Conservation (phyloP, 169 alveolate species). For the Theileria luwenshuni region DNA sequence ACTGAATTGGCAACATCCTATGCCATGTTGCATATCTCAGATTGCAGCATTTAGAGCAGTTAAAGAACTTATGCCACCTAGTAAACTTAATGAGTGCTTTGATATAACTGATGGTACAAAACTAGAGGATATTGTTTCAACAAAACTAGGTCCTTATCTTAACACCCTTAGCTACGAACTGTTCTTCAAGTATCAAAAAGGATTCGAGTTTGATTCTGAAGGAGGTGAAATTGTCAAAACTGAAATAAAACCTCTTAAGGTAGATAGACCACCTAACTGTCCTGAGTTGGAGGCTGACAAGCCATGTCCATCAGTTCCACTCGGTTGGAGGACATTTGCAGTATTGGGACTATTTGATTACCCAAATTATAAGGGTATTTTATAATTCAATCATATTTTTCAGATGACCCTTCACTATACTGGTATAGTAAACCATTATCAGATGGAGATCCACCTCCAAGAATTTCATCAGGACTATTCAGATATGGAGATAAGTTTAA, state of each 20-base stretch:
- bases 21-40: constrained; percentile 45
- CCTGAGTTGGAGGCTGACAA: constrained; percentile 53
- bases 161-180: constrained; percentile 36
- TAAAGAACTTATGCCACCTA: constrained; percentile 51
- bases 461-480: constrained; percentile 65
- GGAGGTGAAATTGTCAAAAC: constrained; percentile 45
- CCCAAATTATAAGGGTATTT: constrained; percentile 8
- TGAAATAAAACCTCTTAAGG: constrained; percentile 35
- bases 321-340: constrained; percentile 68
- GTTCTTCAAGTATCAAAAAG: constrained; percentile 50
- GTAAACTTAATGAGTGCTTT: constrained; percentile 40
- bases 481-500: constrained; percentile 2
- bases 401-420: constrained; percentile 44
- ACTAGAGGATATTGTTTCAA: constrained; percentile 51
- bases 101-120: constrained; percentile 65
- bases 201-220: constrained; percentile 29
- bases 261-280: constrained; percentile 36
- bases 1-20: constrained; percentile 35
- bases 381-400: constrained; percentile 7
- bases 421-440: constrained; percentile 49
- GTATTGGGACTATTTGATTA: constrained; percentile 41
- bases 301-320: constrained; percentile 59
- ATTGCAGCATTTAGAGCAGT: constrained; percentile 42
- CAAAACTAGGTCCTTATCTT: constrained; percentile 44
- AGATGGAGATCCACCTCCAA: constrained; percentile 63